A percentile compares a stretch with the other conserved stretches of the same genome.
Evolutionary conservation across 2,329 filamentous ascomycete genomes (phyloP).

Genomic region (Talaromyces sp.): DNA sequence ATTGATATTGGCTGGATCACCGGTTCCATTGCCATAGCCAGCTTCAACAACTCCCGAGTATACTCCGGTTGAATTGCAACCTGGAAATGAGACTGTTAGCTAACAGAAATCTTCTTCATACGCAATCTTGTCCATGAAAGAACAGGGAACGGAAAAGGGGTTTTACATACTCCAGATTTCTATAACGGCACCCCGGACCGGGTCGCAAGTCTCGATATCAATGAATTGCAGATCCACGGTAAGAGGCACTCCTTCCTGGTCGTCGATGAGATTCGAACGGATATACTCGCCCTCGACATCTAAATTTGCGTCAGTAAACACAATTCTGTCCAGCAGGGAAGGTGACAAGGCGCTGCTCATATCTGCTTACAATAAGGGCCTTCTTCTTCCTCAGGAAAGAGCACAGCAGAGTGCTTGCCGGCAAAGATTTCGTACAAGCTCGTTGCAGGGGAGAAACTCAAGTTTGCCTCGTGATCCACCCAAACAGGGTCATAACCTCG

Average conservation of each 20-base stretch:
- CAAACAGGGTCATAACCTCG: neutral
- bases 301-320: neutral
- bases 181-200: slow-evolving; percentile 32
- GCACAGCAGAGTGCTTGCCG: neutral
- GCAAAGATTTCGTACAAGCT: neutral
- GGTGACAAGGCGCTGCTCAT: neutral
- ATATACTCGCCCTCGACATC: slow-evolving; percentile 31
- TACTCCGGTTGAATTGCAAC: slow-evolving; percentile 41
- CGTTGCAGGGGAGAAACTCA: neutral
- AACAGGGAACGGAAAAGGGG: neutral
- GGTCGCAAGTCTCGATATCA: slow-evolving; percentile 36
- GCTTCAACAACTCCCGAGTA: slow-evolving; percentile 24
- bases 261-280: slow-evolving; percentile 37
- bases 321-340: neutral
- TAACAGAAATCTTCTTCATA: neutral
- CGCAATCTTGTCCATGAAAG: neutral
- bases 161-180: slow-evolving; percentile 37
- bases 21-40: slow-evolving; percentile 16
- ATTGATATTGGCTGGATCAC: slow-evolving; percentile 25
- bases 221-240: slow-evolving; percentile 43
- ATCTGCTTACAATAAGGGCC: neutral
- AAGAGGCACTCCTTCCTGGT: slow-evolving; percentile 27
- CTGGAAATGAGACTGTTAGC: neutral
- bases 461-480: neutral
- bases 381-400: neutral